A percentile compares a stretch with the other conserved stretches of the same genome.
Conservation (phyloP, 2,329 filamentous ascomycete genomes). For the Fusarium hainanense region DNA sequence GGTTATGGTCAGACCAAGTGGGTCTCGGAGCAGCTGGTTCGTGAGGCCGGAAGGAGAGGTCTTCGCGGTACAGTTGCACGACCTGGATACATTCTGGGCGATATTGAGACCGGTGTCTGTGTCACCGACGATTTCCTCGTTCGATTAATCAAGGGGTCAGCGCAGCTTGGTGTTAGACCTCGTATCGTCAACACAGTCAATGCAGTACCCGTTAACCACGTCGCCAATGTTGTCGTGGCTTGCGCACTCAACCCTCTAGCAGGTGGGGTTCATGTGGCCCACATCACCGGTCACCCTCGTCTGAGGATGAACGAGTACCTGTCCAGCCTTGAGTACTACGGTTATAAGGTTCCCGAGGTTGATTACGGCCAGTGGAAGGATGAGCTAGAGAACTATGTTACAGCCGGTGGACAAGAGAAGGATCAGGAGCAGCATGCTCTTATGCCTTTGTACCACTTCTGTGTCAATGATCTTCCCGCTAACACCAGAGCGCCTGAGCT, state of each 20-base stretch:
- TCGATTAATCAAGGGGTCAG: conserved; percentile 85
- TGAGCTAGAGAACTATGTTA: conserved; percentile 47
- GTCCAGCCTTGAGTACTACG: conserved; percentile 75
- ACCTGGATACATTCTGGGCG: conserved; percentile 86
- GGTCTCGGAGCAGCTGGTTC: conserved; percentile 76
- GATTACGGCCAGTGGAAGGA: conserved; percentile 67
- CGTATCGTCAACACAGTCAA: conserved; percentile 89
- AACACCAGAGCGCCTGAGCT: conserved; percentile 29
- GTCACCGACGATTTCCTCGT: conserved; percentile 93
- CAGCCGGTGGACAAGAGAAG: conserved; percentile 35
- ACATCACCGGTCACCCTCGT: conserved; percentile 83
- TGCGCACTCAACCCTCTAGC: conserved; percentile 71
- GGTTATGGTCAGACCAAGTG: conserved; percentile 95
- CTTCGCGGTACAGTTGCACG: conserved; percentile 80
- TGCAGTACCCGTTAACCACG: conserved; percentile 86
- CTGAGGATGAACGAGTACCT: conserved; percentile 83
- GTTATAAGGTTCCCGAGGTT: conserved; percentile 70
- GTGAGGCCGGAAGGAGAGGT: conserved; percentile 82
- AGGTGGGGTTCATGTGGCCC: conserved; percentile 66
- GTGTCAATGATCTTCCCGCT: conserved; percentile 21
- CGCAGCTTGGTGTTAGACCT: conserved; percentile 80
- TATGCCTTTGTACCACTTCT: conserved; percentile 28
- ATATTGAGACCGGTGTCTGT: conserved; percentile 74
- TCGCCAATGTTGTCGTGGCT: conserved; percentile 85
- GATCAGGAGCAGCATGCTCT: conserved; percentile 35